Evolutionary conservation across 1,139 yeast species (phyloP).

Genomic region (Magnusiomyces suaveolens): DNA sequence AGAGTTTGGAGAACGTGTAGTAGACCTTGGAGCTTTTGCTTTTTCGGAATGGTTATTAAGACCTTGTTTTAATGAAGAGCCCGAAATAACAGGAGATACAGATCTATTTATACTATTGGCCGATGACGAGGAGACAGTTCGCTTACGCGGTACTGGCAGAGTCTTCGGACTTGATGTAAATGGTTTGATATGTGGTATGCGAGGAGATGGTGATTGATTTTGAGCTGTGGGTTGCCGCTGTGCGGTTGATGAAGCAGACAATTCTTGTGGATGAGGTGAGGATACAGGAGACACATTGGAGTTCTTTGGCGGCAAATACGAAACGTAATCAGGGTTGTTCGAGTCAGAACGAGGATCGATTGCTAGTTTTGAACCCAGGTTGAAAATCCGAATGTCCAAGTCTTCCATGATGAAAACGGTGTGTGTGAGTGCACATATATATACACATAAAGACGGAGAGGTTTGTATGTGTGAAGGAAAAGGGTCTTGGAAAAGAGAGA

Average conservation of each 20-base stretch:
- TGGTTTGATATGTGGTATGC: no score
- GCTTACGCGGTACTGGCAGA: background rate
- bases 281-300: slow-evolving; percentile 12
- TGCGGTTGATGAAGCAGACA: slow-evolving; percentile 3
- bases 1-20: background rate
- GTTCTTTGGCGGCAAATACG: slow-evolving; percentile 12
- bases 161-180: background rate
- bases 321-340: slow-evolving; percentile 13
- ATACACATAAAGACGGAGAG: background rate
- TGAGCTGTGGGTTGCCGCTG: background rate
- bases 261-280: slow-evolving; percentile 6
- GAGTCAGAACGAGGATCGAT: slow-evolving; percentile 13
- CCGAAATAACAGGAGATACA: background rate
- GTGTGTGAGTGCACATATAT: background rate
- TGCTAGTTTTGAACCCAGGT: slow-evolving; percentile 12
- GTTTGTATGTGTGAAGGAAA: background rate
- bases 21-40: background rate
- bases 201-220: background rate
- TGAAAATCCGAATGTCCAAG: slow-evolving; percentile 13
- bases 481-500: background rate
- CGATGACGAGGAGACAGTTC: background rate
- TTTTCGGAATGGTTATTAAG: background rate
- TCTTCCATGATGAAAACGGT: slow-evolving; percentile 11
- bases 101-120: background rate
- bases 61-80: background rate